Percentiles rank a stretch among this genome's conserved stretches.
These are phyloP conservation scores for Salinomyces thailandicus DNA, from an alignment of 2,329 filamentous ascomycete genomes.

Conservation along the genomic window DNA sequence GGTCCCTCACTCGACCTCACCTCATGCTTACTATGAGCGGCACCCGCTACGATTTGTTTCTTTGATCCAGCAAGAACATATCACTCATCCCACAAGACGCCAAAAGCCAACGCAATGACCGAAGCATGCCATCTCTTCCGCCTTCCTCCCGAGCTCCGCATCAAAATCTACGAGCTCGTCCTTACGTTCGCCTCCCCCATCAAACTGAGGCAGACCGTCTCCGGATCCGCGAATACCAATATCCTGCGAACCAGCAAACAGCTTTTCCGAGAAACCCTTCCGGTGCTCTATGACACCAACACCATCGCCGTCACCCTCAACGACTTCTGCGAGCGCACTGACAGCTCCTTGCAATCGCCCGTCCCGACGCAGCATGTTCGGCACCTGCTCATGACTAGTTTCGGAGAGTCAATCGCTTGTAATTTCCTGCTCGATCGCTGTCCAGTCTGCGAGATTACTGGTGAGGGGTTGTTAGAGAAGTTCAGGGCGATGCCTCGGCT, in stretches of 20 bases:
- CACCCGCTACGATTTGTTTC: too few species aligned
- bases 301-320: conserved; percentile 6
- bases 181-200: conserved; percentile 6
- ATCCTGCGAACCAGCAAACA: conserved; percentile 7
- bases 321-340: conserved; percentile 7
- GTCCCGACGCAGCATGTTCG: conserved; percentile 3
- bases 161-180: conserved; percentile 6
- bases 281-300: conserved; percentile 7
- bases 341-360: conserved; percentile 4
- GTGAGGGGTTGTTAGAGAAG: conserved; percentile 2
- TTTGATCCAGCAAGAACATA: too few species aligned
- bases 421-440: conserved; percentile 3
- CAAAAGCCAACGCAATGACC: too few species aligned
- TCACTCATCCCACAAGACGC: too few species aligned
- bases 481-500: conserved; percentile 6
- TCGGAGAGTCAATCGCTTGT: conserved; percentile 8
- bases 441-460: conserved; percentile 4
- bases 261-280: conserved; percentile 5
- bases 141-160: conserved; percentile 6
- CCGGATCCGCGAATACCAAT: conserved; percentile 2
- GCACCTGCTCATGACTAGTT: conserved; percentile 5
- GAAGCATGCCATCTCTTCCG: background rate
- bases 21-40: too few species aligned
- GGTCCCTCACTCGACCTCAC: too few species aligned
- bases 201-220: conserved; percentile 2